phyloP scores from a whole-genome alignment of 2,329 filamentous ascomycete genomes.

The Chaetomium olivaceum region DNA sequence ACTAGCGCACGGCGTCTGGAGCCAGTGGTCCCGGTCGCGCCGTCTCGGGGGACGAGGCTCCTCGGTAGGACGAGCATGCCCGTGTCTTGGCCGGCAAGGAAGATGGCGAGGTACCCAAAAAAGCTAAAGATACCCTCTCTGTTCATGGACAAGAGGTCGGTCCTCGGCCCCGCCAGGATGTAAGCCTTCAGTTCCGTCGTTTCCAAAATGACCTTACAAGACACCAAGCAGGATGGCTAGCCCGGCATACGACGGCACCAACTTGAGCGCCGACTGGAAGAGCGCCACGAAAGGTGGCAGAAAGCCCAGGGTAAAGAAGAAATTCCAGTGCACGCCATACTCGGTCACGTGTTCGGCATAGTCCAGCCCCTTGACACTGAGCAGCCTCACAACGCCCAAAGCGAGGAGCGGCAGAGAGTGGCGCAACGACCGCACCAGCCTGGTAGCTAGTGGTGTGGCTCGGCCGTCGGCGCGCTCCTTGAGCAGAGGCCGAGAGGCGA shows the following conservation, averaged over 20 bases:
- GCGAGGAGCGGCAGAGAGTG: constrained; percentile 81
- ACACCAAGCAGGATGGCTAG: constrained; percentile 69
- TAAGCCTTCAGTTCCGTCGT: constrained; percentile 77
- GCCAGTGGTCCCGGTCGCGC: constrained; percentile 44
- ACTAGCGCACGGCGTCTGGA: constrained; percentile 58
- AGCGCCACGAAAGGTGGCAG: constrained; percentile 86
- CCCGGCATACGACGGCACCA: constrained; percentile 74
- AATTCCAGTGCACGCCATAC: constrained; percentile 99
- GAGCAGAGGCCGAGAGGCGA: constrained; percentile 80
- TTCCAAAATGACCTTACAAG: constrained; percentile 74
- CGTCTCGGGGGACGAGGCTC: constrained; percentile 44
- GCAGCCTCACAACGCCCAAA: constrained; percentile 76
- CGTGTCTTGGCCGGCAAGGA: constrained; percentile 81
- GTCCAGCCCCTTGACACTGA: constrained; percentile 89
- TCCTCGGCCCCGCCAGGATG: constrained; percentile 78
- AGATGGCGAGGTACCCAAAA: constrained; percentile 90
- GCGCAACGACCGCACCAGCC: constrained; percentile 67
- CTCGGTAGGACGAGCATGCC: constrained; percentile 78
- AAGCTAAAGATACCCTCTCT: constrained; percentile 96
- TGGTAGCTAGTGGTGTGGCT: constrained; percentile 51
- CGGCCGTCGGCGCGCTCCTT: constrained; percentile 63
- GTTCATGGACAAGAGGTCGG: constrained; percentile 81
- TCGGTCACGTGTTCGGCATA: constrained; percentile 97
- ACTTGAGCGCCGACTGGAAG: constrained; percentile 69
- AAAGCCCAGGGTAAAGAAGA: constrained; percentile 93